These are phyloP conservation scores for Hyaloperonospora arabidopsidis DNA, from an alignment of 352 stramenopile species.

Conservation along the genomic window DNA sequence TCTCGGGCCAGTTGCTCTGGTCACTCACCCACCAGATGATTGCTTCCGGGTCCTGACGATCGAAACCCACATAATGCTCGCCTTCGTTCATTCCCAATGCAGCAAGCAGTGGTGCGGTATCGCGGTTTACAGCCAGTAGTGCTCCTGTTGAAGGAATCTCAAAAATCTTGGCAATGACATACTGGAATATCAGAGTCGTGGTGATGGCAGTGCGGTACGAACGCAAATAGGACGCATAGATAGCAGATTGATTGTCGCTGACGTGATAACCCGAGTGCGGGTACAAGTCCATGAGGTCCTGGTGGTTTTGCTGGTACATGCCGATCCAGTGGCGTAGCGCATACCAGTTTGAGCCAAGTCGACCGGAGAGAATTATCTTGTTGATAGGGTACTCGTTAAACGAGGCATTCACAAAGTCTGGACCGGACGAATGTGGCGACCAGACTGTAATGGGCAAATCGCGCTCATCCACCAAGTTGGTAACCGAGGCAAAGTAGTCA, in stretches of 20 bases:
- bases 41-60: constrained; percentile 41
- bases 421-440: constrained; percentile 55
- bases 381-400: constrained; percentile 69
- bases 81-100: constrained; percentile 45
- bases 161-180: constrained; percentile 72
- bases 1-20: constrained; percentile 35
- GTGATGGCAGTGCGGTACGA: constrained; percentile 68
- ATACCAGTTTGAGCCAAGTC: constrained; percentile 46
- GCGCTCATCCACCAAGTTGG: constrained; percentile 33
- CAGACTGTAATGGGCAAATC: constrained; percentile 59
- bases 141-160: constrained; percentile 69
- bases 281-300: constrained; percentile 53
- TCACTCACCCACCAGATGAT: constrained; percentile 47
- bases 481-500: constrained; percentile 66
- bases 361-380: constrained; percentile 63
- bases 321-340: constrained; percentile 64
- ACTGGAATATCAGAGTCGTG: constrained; percentile 69
- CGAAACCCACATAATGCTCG: constrained; percentile 59
- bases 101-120: constrained; percentile 45
- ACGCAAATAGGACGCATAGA: constrained; percentile 64
- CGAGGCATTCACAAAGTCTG: constrained; percentile 50
- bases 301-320: constrained; percentile 40
- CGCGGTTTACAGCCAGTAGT: constrained; percentile 57
- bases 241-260: constrained; percentile 48
- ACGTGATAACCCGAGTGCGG: constrained; percentile 47